Evolutionary conservation across 2,329 filamentous ascomycete genomes (phyloP), one percentile per base, ranked within the genome.

Genomic region (Pseudogymnoascus sp.): DNA sequence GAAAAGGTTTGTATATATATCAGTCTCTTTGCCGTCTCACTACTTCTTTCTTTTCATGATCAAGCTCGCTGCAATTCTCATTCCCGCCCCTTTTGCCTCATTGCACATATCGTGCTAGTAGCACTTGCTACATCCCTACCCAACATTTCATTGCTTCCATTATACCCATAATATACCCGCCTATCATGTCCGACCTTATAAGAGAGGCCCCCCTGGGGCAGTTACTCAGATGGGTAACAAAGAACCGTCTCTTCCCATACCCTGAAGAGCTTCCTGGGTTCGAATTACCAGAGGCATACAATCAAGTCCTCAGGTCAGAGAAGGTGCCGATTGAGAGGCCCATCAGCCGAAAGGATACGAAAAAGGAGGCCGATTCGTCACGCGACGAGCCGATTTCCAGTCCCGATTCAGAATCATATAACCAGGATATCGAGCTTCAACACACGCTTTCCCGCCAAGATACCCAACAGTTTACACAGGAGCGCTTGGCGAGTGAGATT

Each of bases 171-270:
- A 59, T 17, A 59, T 9, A 36, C 17, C 36, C 21, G 9, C 36
- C 17, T 4, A 33, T 31, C 40, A 62, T 62, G 61, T 40, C 62
- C 47, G 69, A 71, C 8, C 65, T 79, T 4, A 73, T 86, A 62
- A 75, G 82, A 69, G 84, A 86, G 62, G 78, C 83, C 63, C 78
- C 83, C 29, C 66, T 85, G 64, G 84, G 84, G 66, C 83, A 86
- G 66, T 66, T 85, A 58, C 76, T 86, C 65, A 78, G 84, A 66
- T 81, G 76, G 66, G 58, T 79, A 60, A 82, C 83, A 2, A 71
- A 72, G 33, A 84, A 83, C 68, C 76, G 72, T 41, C 68, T 81
- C 44, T 74, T 87, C 10, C 76, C 78, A 62, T 86, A 86, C 63
- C 83, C 83, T 13, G 84, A 86, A 73, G 84, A 87, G 64, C 74